These are phyloP conservation scores for Arctium lappa DNA, from an alignment of 129 eudicot species.

Conservation along the genomic window DNA sequence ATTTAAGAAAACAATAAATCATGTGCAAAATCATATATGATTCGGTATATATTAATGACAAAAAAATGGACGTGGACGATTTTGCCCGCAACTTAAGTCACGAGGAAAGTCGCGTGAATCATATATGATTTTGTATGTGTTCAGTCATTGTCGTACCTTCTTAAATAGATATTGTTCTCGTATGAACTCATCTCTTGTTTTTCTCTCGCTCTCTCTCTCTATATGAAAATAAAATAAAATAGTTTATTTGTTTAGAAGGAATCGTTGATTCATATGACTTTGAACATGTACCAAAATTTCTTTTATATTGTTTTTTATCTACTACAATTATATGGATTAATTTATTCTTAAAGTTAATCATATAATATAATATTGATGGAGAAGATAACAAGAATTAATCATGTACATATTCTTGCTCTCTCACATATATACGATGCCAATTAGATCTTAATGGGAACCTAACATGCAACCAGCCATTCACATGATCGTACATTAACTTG, in stretches of 20 bases:
- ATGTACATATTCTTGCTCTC: neutral
- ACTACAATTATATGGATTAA: neutral
- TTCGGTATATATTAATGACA: no score
- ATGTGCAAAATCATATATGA: no score
- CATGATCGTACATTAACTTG: neutral
- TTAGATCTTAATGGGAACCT: neutral
- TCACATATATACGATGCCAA: neutral
- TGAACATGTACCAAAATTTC: neutral
- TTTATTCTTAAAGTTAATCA: neutral
- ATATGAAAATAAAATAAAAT: no score
- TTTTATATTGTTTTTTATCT: neutral
- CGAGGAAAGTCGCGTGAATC: no score
- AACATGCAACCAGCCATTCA: neutral
- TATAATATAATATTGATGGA: neutral
- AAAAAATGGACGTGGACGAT: no score
- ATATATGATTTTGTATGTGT: no score
- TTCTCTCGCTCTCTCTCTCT: no score
- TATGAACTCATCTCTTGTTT: no score
- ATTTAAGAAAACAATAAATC: no score
- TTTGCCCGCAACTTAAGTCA: no score
- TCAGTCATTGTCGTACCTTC: no score
- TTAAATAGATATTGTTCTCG: no score
- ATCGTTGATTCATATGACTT: neutral
- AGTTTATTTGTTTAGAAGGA: neutral
- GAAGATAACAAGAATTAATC: neutral